Evolutionary conservation across 1,284 basidiomycete genomes (phyloP).

Genomic region (Ceratobasidium sp.): DNA sequence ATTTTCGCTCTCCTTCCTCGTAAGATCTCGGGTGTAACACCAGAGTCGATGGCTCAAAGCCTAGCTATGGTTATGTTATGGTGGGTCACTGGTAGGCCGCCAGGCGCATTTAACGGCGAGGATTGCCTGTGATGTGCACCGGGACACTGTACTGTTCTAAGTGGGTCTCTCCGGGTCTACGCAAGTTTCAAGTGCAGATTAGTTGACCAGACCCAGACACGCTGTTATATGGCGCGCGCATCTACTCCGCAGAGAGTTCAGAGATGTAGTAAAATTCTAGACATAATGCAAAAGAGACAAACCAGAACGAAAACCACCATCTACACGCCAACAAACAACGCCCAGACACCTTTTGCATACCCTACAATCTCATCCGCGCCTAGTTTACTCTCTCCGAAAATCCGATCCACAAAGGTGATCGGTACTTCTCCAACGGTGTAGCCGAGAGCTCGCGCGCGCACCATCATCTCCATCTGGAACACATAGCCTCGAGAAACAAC

Average conservation of each 20-base stretch:
- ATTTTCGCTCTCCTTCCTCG: too few relatives aligned
- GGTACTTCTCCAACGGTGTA: conserved; percentile 91
- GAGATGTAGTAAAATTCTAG: neutral
- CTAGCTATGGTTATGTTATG: too few relatives aligned
- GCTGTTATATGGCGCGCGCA: neutral
- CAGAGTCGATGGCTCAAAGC: too few relatives aligned
- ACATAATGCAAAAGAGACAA: neutral
- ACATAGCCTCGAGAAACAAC: conserved; percentile 92
- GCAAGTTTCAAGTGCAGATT: neutral
- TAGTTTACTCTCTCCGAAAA: conserved; percentile 93
- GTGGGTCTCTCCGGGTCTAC: neutral
- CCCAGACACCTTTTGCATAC: conserved; percentile 89
- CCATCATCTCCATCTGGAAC: conserved; percentile 98
- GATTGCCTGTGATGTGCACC: too few relatives aligned
- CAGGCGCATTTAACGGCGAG: too few relatives aligned
- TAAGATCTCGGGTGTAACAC: too few relatives aligned
- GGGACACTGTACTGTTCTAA: too few relatives aligned
- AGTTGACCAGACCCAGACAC: neutral
- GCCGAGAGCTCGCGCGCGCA: conserved; percentile 83
- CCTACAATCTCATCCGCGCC: conserved; percentile 89
- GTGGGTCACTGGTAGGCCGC: too few relatives aligned
- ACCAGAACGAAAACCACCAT: neutral
- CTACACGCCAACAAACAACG: conserved; percentile 79
- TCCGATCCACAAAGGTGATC: conserved; percentile 93
- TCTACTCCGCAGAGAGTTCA: neutral